phyloP scores from a whole-genome alignment of 305 asterid genomes.

The Fraxinus velutina region DNA sequence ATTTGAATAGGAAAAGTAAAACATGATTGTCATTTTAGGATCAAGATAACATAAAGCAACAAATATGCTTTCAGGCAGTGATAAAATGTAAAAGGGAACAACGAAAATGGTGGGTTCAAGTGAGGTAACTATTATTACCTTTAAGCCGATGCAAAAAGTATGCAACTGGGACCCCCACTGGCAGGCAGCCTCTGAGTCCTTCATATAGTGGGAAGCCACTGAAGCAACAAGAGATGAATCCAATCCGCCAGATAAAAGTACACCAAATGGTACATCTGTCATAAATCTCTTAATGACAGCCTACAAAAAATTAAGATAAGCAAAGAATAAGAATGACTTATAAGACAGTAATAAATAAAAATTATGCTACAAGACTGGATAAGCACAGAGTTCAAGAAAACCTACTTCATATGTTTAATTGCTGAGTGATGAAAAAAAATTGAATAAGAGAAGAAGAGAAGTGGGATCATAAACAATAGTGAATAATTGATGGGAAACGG shows the following conservation, averaged over 20 bases:
- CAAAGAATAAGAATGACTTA: background rate
- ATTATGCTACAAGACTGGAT: background rate
- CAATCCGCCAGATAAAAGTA: conserved; percentile 95
- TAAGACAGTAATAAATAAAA: background rate
- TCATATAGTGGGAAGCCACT: conserved; percentile 85
- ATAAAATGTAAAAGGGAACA: background rate
- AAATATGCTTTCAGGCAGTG: background rate
- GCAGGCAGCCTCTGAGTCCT: conserved; percentile 54
- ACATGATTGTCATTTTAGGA: background rate
- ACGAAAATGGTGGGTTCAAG: conserved; percentile 5
- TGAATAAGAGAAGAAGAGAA: background rate
- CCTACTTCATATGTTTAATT: background rate
- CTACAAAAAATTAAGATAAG: conserved; percentile 15
- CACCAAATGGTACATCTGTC: conserved; percentile 99
- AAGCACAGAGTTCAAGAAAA: background rate
- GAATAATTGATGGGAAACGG: background rate
- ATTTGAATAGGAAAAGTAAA: background rate
- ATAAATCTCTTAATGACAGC: conserved; percentile 92
- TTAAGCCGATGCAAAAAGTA: conserved; percentile 88
- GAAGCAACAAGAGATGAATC: conserved; percentile 99
- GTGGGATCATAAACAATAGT: background rate
- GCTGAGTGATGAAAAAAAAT: background rate
- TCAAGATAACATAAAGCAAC: background rate
- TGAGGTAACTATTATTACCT: conserved; percentile 42
- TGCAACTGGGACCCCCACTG: conserved; percentile 95